phyloP scores from a whole-genome alignment of 2,329 filamentous ascomycete genomes.

The Aspergillus sp. region DNA sequence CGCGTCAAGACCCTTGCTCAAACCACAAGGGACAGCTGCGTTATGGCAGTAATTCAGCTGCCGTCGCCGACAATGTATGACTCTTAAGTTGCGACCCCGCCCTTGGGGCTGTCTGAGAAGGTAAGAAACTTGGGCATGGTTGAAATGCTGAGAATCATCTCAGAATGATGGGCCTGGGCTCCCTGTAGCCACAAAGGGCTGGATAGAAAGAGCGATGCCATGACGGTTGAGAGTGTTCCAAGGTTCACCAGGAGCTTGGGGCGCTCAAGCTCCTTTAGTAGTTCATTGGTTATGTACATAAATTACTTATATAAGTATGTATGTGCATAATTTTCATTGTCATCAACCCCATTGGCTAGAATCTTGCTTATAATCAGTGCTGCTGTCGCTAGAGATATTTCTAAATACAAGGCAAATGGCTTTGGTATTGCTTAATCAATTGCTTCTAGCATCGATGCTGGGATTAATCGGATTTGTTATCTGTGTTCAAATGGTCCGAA shows the following conservation, averaged over 20 bases:
- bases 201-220: slow-evolving; percentile 20
- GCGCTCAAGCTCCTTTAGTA: neutral
- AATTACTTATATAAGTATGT: slow-evolving; percentile 21
- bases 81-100: slow-evolving; percentile 32
- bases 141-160: slow-evolving; percentile 7
- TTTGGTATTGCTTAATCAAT: too few species aligned
- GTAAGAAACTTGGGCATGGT: slow-evolving; percentile 4
- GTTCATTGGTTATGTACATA: neutral
- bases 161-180: neutral
- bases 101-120: slow-evolving; percentile 29
- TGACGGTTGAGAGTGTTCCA: slow-evolving; percentile 17
- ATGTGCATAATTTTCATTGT: neutral
- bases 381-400: too few species aligned
- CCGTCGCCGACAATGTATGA: slow-evolving; percentile 18
- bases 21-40: slow-evolving; percentile 11
- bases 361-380: neutral
- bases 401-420: too few species aligned
- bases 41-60: slow-evolving; percentile 18
- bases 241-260: neutral
- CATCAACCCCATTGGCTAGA: neutral
- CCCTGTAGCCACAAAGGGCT: slow-evolving; percentile 22
- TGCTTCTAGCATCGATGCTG: too few species aligned
- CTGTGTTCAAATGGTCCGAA: too few species aligned
- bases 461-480: too few species aligned
- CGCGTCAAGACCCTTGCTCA: neutral